phyloP scores from a whole-genome alignment of 441 rosid species.

The Gossypium trilobum region DNA sequence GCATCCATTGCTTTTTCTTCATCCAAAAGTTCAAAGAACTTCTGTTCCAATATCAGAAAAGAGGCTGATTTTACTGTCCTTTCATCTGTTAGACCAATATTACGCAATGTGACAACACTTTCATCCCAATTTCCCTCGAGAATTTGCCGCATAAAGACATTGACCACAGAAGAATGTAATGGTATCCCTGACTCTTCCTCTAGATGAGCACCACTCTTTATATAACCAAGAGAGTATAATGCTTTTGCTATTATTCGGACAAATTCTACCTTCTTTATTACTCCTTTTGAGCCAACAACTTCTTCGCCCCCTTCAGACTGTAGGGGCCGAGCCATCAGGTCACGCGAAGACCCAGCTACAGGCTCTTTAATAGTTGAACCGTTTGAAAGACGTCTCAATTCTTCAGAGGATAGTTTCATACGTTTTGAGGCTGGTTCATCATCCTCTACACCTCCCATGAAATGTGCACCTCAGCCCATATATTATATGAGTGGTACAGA shows the following conservation, averaged over 20 bases:
- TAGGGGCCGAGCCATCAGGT: conserved; percentile 56
- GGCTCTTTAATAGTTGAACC: conserved; percentile 33
- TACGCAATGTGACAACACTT: conserved; percentile 34
- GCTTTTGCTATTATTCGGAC: conserved; percentile 48
- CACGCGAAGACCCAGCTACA: conserved; percentile 31
- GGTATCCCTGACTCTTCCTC: conserved; percentile 61
- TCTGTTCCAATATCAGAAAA: conserved; percentile 53
- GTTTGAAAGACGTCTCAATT: conserved; percentile 33
- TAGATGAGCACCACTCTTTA: conserved; percentile 45
- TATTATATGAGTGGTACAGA: conserved; percentile 20
- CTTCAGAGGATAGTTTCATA: conserved; percentile 40
- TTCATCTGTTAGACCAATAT: conserved; percentile 39
- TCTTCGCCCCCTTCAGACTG: conserved; percentile 43
- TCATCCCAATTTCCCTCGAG: conserved; percentile 47
- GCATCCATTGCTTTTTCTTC: conserved; percentile 40
- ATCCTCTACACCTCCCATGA: conserved; percentile 77
- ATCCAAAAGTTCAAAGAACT: conserved; percentile 44
- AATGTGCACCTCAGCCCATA: conserved; percentile 70
- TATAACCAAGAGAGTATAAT: conserved; percentile 53
- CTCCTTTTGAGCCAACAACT: conserved; percentile 47
- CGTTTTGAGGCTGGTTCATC: conserved; percentile 62
- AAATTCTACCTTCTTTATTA: conserved; percentile 49
- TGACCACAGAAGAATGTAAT: conserved; percentile 38
- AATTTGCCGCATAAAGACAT: conserved; percentile 37
- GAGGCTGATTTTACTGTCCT: conserved; percentile 37